Percentiles rank a stretch among this genome's conserved stretches.
Evolutionary conservation across 768 basidiomycete genomes (phyloP).

Genomic region (Lactarius deliciosus): DNA sequence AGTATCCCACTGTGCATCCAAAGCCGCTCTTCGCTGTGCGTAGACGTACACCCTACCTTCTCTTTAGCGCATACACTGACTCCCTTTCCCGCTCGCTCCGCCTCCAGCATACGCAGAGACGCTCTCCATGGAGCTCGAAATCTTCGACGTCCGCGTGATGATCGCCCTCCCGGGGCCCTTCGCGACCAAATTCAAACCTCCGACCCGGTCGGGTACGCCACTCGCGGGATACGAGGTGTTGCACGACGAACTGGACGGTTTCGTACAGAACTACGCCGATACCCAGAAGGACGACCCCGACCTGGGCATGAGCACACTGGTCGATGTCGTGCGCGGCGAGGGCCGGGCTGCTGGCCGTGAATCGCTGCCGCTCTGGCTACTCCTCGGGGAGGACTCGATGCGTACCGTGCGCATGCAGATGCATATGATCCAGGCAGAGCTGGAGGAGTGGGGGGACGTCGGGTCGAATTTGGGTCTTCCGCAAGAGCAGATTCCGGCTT

Average conservation of each 20-base stretch:
- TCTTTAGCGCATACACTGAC: neutral
- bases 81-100: neutral
- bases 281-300: conserved; percentile 31
- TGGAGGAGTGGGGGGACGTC: conserved; percentile 19
- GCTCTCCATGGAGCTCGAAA: conserved; percentile 33
- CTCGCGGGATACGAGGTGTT: conserved; percentile 31
- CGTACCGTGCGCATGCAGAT: conserved; percentile 24
- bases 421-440: neutral
- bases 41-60: neutral
- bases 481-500: neutral
- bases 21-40: conserved; percentile 33
- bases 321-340: conserved; percentile 35
- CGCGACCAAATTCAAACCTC: conserved; percentile 27
- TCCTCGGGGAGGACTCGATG: conserved; percentile 34
- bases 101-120: conserved; percentile 32
- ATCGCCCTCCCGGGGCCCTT: conserved; percentile 34
- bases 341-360: conserved; percentile 30
- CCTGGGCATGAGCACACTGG: conserved; percentile 33
- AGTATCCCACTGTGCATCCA: conserved; percentile 33
- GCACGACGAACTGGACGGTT: conserved; percentile 8
- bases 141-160: conserved; percentile 34
- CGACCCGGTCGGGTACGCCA: neutral
- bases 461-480: conserved; percentile 18
- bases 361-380: conserved; percentile 31
- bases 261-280: neutral